phyloP scores from a whole-genome alignment of 345 rosid genomes.

The Hypericum perforatum region DNA sequence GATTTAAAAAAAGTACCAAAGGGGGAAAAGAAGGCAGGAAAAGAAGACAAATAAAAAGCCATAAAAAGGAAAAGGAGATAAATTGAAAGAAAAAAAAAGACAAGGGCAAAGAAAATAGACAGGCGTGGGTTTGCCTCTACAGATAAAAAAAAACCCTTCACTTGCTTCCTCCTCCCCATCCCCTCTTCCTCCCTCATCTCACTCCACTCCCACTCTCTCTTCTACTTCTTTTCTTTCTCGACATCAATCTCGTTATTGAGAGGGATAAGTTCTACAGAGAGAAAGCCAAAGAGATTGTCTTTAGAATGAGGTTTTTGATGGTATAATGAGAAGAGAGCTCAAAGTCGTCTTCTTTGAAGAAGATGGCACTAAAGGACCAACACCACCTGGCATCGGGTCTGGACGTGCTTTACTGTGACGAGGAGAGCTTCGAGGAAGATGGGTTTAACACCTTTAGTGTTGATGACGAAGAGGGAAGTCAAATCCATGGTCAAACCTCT shows the following conservation, averaged over 20 bases:
- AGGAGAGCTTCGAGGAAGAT: constrained; percentile 38
- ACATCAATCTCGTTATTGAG: too few relatives aligned
- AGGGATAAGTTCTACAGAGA: constrained; percentile 2
- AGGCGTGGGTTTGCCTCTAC: constrained; percentile 35
- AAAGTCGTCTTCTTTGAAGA: constrained; percentile 46
- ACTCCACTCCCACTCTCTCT: constrained; percentile 2
- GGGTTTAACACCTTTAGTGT: neutral
- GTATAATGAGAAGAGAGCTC: constrained; percentile 43
- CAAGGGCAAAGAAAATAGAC: constrained; percentile 14
- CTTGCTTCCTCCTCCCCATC: constrained; percentile 23
- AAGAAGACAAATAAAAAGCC: neutral
- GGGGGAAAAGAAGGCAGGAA: neutral
- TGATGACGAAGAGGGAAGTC: constrained; percentile 15
- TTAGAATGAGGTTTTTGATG: constrained; percentile 14
- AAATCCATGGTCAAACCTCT: constrained; percentile 14
- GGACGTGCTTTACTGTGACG: constrained; percentile 65
- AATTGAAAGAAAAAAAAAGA: neutral
- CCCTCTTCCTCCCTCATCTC: constrained; percentile 11
- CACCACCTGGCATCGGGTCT: constrained; percentile 18
- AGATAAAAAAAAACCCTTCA: constrained; percentile 35
- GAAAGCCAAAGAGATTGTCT: constrained; percentile 12
- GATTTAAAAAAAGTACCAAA: neutral
- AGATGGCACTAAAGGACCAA: constrained; percentile 44
- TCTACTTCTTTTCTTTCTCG: neutral
- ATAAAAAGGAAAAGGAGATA: neutral